These are phyloP conservation scores for Pseudocercospora fijiensis DNA, from an alignment of 2,329 filamentous ascomycete species.

Conservation along the genomic window DNA sequence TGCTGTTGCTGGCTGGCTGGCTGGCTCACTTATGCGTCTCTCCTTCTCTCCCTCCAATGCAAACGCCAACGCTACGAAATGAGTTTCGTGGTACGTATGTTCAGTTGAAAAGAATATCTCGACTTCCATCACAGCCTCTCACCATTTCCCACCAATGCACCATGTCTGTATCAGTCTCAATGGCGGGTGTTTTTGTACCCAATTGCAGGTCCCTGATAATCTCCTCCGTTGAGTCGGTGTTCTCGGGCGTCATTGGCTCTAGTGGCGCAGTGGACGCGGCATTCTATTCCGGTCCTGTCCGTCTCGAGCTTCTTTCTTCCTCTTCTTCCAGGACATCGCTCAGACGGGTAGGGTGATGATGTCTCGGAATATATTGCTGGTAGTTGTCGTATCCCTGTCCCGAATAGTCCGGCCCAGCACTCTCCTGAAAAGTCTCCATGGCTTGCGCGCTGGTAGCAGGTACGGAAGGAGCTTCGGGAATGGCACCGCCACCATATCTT, in stretches of 20 bases:
- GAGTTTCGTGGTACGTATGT: not conserved
- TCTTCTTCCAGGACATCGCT: constrained; percentile 89
- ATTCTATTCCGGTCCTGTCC: constrained; percentile 27
- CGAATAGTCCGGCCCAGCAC: constrained; percentile 37
- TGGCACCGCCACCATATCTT: constrained; percentile 43
- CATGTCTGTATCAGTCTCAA: not conserved
- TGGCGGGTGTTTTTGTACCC: not conserved
- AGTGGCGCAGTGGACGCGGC: not conserved
- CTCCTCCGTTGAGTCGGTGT: not conserved
- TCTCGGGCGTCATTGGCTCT: not conserved
- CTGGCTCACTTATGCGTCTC: not conserved
- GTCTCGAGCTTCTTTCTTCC: constrained; percentile 51
- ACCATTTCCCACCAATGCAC: constrained; percentile 6
- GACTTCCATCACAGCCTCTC: constrained; percentile 4
- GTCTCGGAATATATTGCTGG: constrained; percentile 46
- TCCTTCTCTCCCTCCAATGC: not conserved
- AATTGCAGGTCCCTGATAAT: not conserved
- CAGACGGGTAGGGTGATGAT: constrained; percentile 83
- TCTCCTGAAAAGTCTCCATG: constrained; percentile 30
- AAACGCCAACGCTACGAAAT: constrained; percentile 5
- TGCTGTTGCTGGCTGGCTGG: not conserved
- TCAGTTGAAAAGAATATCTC: not conserved
- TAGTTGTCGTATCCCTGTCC: constrained; percentile 61
- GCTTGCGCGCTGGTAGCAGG: constrained; percentile 37
- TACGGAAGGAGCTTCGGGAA: constrained; percentile 35